These are phyloP conservation scores for Toxoplasma gondii DNA, from an alignment of 169 alveolate species.

Conservation along the genomic window DNA sequence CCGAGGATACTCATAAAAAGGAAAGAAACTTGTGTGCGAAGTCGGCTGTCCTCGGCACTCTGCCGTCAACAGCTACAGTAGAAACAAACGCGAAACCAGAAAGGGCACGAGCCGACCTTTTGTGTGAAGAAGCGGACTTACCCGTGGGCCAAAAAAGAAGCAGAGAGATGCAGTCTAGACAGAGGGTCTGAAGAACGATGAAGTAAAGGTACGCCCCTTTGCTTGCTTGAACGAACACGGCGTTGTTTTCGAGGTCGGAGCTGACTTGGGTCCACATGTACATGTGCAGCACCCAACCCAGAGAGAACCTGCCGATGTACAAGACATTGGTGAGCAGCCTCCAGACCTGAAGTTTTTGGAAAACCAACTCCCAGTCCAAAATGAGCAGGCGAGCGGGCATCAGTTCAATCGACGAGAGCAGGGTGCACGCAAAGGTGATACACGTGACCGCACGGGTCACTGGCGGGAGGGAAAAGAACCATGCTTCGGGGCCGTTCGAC, in stretches of 20 bases:
- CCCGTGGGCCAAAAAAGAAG: slow-evolving; percentile 67
- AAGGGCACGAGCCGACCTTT: neutral
- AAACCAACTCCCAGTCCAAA: slow-evolving; percentile 41
- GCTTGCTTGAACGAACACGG: slow-evolving; percentile 37
- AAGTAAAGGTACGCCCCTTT: slow-evolving; percentile 62
- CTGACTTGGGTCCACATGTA: slow-evolving; percentile 56
- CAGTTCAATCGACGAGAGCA: slow-evolving; percentile 5
- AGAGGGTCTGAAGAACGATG: slow-evolving; percentile 34
- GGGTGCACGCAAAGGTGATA: slow-evolving; percentile 36
- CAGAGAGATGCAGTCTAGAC: slow-evolving; percentile 12
- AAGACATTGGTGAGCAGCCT: slow-evolving; percentile 48
- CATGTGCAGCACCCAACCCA: slow-evolving; percentile 61
- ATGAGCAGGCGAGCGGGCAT: slow-evolving; percentile 44
- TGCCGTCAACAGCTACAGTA: too few species aligned
- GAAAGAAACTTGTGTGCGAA: neutral
- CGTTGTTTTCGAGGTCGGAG: slow-evolving; percentile 49
- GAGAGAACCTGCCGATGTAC: slow-evolving; percentile 47
- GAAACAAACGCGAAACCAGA: too few species aligned
- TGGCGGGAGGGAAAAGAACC: slow-evolving; percentile 32
- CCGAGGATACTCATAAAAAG: neutral
- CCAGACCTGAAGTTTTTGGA: slow-evolving; percentile 58
- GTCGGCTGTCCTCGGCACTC: neutral
- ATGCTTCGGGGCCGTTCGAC: slow-evolving; percentile 53
- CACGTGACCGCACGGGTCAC: slow-evolving; percentile 49
- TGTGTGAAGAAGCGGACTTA: neutral